Conservation (phyloP, 2,329 filamentous ascomycete genomes). For the Parastagonospora nodorum region DNA sequence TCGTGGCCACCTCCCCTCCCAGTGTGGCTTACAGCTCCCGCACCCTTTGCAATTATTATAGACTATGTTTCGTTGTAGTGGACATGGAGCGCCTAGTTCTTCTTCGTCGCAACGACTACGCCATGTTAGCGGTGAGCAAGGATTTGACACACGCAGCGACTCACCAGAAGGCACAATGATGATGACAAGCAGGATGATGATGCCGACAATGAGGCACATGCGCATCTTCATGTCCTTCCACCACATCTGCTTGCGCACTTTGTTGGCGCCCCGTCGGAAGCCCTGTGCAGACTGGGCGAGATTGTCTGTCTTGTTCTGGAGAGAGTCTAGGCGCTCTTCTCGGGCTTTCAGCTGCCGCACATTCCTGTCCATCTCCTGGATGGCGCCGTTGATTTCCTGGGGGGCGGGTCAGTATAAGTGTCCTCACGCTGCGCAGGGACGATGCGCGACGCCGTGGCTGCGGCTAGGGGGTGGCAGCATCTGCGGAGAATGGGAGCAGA, state of each 20-base stretch:
- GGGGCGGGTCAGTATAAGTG: conserved; percentile 13
- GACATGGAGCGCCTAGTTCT: conserved; percentile 26
- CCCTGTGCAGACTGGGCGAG: conserved; percentile 90
- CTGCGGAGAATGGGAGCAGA: not conserved
- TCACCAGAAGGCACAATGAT: conserved; percentile 93
- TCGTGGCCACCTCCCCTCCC: conserved; percentile 26
- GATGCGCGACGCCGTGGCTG: not conserved
- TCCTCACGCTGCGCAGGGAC: not conserved
- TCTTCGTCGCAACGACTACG: conserved; percentile 36
- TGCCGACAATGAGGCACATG: conserved; percentile 89
- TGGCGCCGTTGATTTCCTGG: conserved; percentile 96
- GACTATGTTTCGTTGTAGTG: conserved; percentile 36
- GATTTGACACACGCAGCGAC: conserved; percentile 36
- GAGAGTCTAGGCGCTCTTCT: conserved; percentile 83
- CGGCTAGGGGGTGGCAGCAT: not conserved
- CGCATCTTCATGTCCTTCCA: conserved; percentile 99
- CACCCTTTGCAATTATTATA: conserved; percentile 33
- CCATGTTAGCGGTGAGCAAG: conserved; percentile 12
- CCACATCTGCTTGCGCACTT: conserved; percentile 95
- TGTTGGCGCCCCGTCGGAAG: conserved; percentile 94
- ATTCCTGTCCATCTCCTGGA: conserved; percentile 95
- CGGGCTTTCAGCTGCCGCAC: conserved; percentile 96
- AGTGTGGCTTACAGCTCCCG: conserved; percentile 25
- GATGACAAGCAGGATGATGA: conserved; percentile 88
- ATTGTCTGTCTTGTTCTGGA: conserved; percentile 94